phyloP scores from a whole-genome alignment of 345 rosid genomes.

The Melaleuca quinquenervia region DNA sequence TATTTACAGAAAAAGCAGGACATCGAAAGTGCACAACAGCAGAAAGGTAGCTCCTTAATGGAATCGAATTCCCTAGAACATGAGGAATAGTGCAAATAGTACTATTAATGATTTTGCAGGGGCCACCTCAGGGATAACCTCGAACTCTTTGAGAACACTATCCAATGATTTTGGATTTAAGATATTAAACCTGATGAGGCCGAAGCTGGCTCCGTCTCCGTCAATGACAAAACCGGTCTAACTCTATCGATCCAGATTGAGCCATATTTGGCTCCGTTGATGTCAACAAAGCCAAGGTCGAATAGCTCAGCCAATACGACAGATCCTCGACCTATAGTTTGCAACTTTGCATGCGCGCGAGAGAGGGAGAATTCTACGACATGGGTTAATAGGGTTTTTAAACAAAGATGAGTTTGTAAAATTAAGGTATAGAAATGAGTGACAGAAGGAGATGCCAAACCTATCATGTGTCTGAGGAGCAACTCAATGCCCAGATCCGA shows the following conservation, averaged over 20 bases:
- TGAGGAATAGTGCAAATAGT: background rate
- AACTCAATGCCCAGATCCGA: background rate
- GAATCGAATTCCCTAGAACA: background rate
- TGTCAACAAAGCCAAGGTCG: background rate
- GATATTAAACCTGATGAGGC: background rate
- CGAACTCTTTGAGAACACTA: background rate
- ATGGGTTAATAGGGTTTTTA: background rate
- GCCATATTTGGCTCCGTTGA: background rate
- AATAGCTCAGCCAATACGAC: background rate
- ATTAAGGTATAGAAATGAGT: background rate
- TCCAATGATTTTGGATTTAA: background rate
- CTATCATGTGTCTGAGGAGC: background rate
- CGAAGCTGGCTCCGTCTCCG: background rate
- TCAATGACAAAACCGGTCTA: background rate
- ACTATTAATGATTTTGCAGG: background rate
- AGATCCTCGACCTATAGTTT: background rate
- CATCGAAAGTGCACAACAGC: no score
- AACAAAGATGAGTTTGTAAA: background rate
- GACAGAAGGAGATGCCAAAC: background rate
- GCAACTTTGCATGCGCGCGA: background rate
- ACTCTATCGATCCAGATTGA: background rate
- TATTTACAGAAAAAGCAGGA: background rate
- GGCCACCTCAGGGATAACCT: background rate
- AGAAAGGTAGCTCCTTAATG: background rate
- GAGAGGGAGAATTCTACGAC: background rate